A percentile compares a stretch with the other conserved stretches of the same genome.
Conservation (phyloP, 2,329 filamentous ascomycete species). For the Claviceps sp. region DNA sequence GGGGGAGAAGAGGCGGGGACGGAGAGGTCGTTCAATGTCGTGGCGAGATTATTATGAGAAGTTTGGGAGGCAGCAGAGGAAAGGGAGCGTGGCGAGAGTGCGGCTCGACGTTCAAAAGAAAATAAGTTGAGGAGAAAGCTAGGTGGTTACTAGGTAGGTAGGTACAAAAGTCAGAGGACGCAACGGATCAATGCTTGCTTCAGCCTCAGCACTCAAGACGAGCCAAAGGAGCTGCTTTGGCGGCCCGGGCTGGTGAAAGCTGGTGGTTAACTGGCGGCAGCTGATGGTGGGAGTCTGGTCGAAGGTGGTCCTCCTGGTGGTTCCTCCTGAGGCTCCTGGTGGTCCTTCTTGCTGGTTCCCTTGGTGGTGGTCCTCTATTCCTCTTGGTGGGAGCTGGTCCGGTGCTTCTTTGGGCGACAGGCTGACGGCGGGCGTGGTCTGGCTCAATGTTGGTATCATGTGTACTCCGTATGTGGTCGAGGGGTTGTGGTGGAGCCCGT, state of each 20-base stretch:
- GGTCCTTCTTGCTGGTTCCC: no score
- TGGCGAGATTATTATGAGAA: neutral
- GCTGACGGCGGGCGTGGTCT: neutral
- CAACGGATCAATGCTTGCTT: constrained; percentile 4
- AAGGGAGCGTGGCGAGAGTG: constrained; percentile 1
- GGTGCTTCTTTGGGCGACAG: neutral
- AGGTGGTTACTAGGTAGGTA: neutral
- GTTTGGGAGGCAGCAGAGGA: neutral
- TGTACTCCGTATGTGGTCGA: constrained; percentile 1
- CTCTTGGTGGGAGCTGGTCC: neutral
- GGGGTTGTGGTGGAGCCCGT: constrained; percentile 4
- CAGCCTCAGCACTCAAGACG: constrained; percentile 5
- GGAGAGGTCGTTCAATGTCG: neutral
- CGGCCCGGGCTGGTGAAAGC: neutral
- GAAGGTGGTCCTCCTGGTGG: neutral
- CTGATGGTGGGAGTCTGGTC: neutral
- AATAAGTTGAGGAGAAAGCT: constrained; percentile 1
- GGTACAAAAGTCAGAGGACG: neutral
- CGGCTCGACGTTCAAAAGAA: constrained; percentile 4
- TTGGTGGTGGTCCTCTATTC: neutral
- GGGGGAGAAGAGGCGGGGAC: neutral
- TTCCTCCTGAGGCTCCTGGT: no score
- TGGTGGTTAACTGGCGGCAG: neutral
- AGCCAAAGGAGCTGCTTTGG: constrained; percentile 3
- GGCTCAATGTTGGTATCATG: neutral